A percentile compares a stretch with the other conserved stretches of the same genome.
phyloP scores from a whole-genome alignment of 805 yeast species.

The Spathaspora passalidarum region DNA sequence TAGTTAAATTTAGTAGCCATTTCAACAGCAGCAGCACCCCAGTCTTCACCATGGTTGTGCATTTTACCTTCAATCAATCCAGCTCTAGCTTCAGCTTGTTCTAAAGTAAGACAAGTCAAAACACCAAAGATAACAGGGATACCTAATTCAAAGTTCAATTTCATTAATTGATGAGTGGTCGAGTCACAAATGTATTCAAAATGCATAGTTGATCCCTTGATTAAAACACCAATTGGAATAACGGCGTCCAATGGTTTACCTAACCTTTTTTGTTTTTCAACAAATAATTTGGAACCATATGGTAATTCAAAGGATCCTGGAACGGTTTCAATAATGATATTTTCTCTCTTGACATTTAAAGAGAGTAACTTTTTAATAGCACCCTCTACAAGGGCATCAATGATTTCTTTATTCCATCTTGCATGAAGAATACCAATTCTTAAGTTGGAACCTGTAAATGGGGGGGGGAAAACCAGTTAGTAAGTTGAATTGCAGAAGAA shows the following conservation, averaged over 20 bases:
- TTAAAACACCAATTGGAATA: slow-evolving; percentile 90
- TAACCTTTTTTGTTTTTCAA: slow-evolving; percentile 39
- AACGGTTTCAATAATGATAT: slow-evolving; percentile 78
- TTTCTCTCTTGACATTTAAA: slow-evolving; percentile 70
- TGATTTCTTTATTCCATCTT: slow-evolving; percentile 84
- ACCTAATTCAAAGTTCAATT: slow-evolving; percentile 62
- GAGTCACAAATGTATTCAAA: slow-evolving; percentile 96
- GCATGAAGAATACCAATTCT: slow-evolving; percentile 90
- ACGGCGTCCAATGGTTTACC: slow-evolving; percentile 71
- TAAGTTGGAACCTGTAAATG: slow-evolving; percentile 44
- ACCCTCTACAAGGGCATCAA: slow-evolving; percentile 77
- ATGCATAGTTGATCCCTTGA: slow-evolving; percentile 97
- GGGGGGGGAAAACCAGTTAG: background rate
- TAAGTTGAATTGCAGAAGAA: background rate
- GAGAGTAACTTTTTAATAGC: slow-evolving; percentile 57
- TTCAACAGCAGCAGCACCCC: slow-evolving; percentile 99
- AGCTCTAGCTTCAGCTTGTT: slow-evolving; percentile 90
- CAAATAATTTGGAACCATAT: slow-evolving; percentile 61
- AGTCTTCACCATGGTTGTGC: slow-evolving; percentile 97
- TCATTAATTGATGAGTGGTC: slow-evolving; percentile 82
- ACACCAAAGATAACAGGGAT: slow-evolving; percentile 92
- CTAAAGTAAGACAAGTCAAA: slow-evolving; percentile 88
- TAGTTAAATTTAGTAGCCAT: slow-evolving; percentile 52
- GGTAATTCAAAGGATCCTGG: slow-evolving; percentile 97
- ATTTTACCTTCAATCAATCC: slow-evolving; percentile 70